phyloP scores from a whole-genome alignment of 345 rosid species.

The Aethionema arabicum region DNA sequence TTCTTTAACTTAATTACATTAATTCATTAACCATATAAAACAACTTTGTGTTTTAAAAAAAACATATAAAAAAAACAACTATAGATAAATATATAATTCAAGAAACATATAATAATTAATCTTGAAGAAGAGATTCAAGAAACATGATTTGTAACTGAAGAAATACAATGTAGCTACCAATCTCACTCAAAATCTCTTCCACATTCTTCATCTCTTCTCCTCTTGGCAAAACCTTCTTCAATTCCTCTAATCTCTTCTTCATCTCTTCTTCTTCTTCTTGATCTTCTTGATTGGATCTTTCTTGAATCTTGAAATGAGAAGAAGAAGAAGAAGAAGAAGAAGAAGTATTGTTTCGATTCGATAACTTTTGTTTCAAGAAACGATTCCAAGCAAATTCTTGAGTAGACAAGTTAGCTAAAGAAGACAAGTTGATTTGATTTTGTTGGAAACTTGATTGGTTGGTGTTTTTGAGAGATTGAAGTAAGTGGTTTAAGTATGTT shows the following conservation, averaged over 20 bases:
- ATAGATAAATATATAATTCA: conserved; percentile 7
- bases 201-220: conserved; percentile 40
- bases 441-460: conserved; percentile 13
- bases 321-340: too few relatives aligned
- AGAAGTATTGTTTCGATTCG: conserved; percentile 2
- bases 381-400: conserved; percentile 46
- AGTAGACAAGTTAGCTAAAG: conserved; percentile 41
- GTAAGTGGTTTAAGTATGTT: conserved; percentile 36
- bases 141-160: conserved; percentile 44
- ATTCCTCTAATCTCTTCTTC: conserved; percentile 23
- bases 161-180: conserved; percentile 45
- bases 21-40: too few relatives aligned
- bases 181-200: conserved; percentile 38
- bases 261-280: conserved; percentile 22
- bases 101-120: conserved; percentile 22
- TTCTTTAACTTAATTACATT: not conserved
- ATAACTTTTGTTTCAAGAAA: conserved; percentile 34
- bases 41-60: too few relatives aligned
- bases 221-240: conserved; percentile 43
- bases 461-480: conserved; percentile 42
- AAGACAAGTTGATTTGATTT: conserved; percentile 47
- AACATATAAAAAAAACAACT: not conserved
- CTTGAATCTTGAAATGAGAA: conserved; percentile 8
- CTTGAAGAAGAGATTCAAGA: conserved; percentile 34
- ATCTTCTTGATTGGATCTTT: conserved; percentile 22